Conservation (phyloP, 2,329 filamentous ascomycete genomes). For the Colletotrichum spinosum region DNA sequence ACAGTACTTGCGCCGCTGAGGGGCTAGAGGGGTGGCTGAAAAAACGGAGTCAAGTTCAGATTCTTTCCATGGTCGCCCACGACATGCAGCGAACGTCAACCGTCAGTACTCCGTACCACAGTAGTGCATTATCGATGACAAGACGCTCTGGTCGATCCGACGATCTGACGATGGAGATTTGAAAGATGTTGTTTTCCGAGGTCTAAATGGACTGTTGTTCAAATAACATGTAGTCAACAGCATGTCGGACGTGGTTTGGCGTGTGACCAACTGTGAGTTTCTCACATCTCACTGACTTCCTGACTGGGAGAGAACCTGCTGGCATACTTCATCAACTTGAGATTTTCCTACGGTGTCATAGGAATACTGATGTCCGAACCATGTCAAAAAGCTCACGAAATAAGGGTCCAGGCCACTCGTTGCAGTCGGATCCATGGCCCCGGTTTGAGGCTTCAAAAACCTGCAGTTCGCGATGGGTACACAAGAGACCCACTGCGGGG, state of each 20-base stretch:
- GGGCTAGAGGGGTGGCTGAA: constrained; percentile 32
- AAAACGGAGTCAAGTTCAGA: constrained; percentile 34
- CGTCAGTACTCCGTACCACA: constrained; percentile 4
- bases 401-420: constrained; percentile 31
- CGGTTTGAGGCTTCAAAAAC: constrained; percentile 33
- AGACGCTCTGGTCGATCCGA: constrained; percentile 13
- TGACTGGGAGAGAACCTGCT: too few species aligned
- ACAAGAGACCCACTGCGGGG: constrained; percentile 32
- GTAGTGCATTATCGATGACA: constrained; percentile 22
- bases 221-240: not conserved
- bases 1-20: not conserved
- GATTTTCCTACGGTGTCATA: not conserved
- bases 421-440: constrained; percentile 17
- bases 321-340: not conserved
- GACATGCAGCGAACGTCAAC: constrained; percentile 30
- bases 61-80: constrained; percentile 36
- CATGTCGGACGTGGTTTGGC: not conserved
- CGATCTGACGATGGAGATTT: not conserved
- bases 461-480: constrained; percentile 29
- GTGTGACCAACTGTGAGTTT: not conserved
- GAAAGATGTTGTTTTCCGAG: constrained; percentile 15
- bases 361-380: not conserved
- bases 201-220: not conserved
- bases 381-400: not conserved
- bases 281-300: too few species aligned